Evolutionary conservation across 441 rosid species (phyloP).

Genomic region (Raphanus hybrid): DNA sequence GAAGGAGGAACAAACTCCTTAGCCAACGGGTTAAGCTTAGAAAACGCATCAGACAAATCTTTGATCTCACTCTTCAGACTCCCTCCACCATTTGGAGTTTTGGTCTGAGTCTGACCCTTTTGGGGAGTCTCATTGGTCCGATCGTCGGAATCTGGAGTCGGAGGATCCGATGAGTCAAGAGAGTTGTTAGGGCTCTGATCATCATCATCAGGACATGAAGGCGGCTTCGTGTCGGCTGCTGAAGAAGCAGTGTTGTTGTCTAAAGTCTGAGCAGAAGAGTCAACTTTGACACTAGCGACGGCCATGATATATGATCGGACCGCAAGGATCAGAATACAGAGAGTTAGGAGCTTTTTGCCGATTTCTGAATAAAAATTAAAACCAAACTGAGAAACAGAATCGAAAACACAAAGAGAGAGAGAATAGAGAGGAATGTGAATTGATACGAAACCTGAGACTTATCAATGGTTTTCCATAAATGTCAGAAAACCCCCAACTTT

Average conservation of each 20-base stretch:
- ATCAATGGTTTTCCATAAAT: slow-evolving; percentile 47
- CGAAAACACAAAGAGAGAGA: slow-evolving; percentile 2
- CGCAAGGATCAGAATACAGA: not conserved
- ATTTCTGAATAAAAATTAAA: slow-evolving; percentile 41
- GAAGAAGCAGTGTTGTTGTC: slow-evolving; percentile 50
- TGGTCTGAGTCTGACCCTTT: slow-evolving; percentile 34
- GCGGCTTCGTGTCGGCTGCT: slow-evolving; percentile 48
- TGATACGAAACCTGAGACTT: slow-evolving; percentile 45
- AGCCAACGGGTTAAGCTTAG: slow-evolving; percentile 91
- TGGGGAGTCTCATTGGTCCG: slow-evolving; percentile 36
- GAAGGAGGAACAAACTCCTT: slow-evolving; percentile 88
- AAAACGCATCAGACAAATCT: slow-evolving; percentile 71
- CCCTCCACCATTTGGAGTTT: slow-evolving; percentile 38
- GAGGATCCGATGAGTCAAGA: slow-evolving; percentile 54
- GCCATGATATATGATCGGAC: slow-evolving; percentile 81
- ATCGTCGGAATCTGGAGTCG: slow-evolving; percentile 35
- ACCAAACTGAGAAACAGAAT: slow-evolving; percentile 15
- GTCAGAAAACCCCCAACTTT: slow-evolving; percentile 36
- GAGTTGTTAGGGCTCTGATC: slow-evolving; percentile 49
- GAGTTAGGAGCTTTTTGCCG: slow-evolving; percentile 26
- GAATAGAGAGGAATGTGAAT: slow-evolving; percentile 21
- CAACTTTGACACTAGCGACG: slow-evolving; percentile 77
- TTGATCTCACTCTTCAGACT: slow-evolving; percentile 57
- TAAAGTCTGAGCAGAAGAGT: slow-evolving; percentile 61
- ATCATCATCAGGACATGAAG: slow-evolving; percentile 37